phyloP scores from a whole-genome alignment of 352 stramenopile species.

The Pythium aquatile region DNA sequence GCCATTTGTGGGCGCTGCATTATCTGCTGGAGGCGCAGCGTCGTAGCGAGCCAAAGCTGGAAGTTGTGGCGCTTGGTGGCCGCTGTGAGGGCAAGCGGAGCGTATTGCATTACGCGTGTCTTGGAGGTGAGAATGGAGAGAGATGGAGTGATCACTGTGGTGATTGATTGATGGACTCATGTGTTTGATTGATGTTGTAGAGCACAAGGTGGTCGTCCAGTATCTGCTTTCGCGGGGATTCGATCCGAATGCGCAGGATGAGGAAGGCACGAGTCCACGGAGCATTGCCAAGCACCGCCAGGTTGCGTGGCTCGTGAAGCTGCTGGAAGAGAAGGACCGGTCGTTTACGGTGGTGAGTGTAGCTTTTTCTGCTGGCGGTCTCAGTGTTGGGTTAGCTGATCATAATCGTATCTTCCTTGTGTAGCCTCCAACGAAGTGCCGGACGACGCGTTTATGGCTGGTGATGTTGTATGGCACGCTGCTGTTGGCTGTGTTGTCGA shows the following conservation, averaged over 20 bases:
- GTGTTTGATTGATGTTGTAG: constrained; percentile 21
- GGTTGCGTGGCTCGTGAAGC: constrained; percentile 46
- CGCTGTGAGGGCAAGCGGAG: constrained; percentile 37
- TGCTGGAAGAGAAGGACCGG: constrained; percentile 39
- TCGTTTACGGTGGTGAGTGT: constrained; percentile 27
- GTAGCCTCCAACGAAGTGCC: constrained; percentile 48
- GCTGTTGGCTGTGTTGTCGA: constrained; percentile 52
- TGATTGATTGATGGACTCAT: background rate
- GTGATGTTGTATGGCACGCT: constrained; percentile 46
- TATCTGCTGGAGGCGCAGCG: constrained; percentile 59
- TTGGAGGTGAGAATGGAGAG: constrained; percentile 22
- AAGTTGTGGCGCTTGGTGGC: constrained; percentile 16
- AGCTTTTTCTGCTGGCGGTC: background rate
- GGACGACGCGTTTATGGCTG: constrained; percentile 49
- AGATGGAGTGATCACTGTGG: background rate
- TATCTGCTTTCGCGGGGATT: constrained; percentile 62
- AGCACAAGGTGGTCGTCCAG: constrained; percentile 67
- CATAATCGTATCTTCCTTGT: background rate
- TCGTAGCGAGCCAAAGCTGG: constrained; percentile 21
- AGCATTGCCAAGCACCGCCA: constrained; percentile 39
- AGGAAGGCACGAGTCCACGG: constrained; percentile 42
- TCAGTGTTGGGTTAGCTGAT: background rate
- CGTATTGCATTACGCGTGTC: constrained; percentile 62
- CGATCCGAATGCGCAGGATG: constrained; percentile 45
- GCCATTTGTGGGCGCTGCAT: constrained; percentile 75